Evolutionary conservation across 768 basidiomycete species (phyloP).

Genomic region (Royoungia palumana): DNA sequence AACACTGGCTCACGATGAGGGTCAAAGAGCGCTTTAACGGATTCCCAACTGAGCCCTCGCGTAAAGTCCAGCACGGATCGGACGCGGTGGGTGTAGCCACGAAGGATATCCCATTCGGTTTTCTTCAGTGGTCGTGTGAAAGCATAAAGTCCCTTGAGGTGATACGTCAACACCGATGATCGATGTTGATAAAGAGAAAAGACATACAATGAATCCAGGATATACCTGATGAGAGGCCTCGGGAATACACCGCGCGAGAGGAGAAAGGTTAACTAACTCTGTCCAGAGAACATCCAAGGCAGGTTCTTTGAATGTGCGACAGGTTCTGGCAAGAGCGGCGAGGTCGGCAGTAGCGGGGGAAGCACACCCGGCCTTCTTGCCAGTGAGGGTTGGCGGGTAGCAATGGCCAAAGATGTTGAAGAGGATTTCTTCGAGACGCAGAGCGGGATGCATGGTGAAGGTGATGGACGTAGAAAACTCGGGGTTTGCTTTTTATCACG

Average conservation of each 20-base stretch:
- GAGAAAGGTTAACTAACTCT: constrained; percentile 10
- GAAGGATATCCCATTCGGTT: constrained; percentile 12
- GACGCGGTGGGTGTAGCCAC: constrained; percentile 9
- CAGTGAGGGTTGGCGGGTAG: background rate
- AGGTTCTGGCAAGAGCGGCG: constrained; percentile 13
- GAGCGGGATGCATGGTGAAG: constrained; percentile 3
- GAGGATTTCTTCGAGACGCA: constrained; percentile 12
- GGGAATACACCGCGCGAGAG: constrained; percentile 12
- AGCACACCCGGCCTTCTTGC: background rate
- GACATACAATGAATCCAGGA: constrained; percentile 7
- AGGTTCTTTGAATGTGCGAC: constrained; percentile 17
- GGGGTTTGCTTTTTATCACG: no score
- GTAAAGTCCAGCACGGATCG: constrained; percentile 14
- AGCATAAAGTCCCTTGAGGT: constrained; percentile 10
- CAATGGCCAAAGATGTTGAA: constrained; percentile 12
- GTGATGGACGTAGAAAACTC: no score
- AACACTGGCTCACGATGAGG: constrained; percentile 17
- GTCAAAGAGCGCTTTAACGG: constrained; percentile 14
- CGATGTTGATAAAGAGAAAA: background rate
- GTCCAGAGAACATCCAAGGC: constrained; percentile 17
- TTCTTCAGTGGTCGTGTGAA: constrained; percentile 11
- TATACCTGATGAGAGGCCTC: constrained; percentile 11
- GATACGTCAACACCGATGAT: background rate
- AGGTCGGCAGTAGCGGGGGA: constrained; percentile 6
- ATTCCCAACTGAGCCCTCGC: constrained; percentile 16